Base-by-base conservation (phyloP, 345 rosid genomes). In the Populus simonii region DNA sequence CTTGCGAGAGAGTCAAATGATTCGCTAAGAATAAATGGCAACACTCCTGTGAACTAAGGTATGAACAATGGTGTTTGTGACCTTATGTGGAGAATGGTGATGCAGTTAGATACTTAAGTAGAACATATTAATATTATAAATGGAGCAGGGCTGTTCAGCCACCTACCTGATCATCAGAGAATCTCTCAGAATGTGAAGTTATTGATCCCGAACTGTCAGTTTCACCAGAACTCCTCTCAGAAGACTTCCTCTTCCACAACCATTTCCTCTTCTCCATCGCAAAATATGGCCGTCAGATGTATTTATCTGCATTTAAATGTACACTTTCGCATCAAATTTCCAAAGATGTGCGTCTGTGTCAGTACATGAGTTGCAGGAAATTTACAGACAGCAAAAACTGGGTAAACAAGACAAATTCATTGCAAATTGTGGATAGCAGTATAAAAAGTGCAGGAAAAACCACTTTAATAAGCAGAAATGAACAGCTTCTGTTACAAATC, bases 191-290 rank as follows among this genome's bases (percentile, higher is more conserved):
- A 53, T 77, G 89, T 7, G 94, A 92, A 78, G 92, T 89, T 47
- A 88, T 77, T 2, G 97, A 91, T 67, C 87, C 96, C 5, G 92
- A 91, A 74, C 93, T 90, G 77, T 89, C 93, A 20, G 87, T 88
- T 82, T 89, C 93, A 72, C 94, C 91, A 3, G 88, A 86, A 87
- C 94, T 91, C 82, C 85, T 90, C 84, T 93, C 96, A 38, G 93
- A 90, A 69, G 92, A 80, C 71, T 82, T 91, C 85, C 84, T 90
- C 90, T 91, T 90, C 87, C 92, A 88, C 76, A 87, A 68, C 96
- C 96, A 91, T 80, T 89, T 89, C 43, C 86, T 79, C 86, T 92
- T 91, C 79, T 94, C 97, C 98, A 94, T 92, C 33, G 69, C 73
- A 59, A 77, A 43, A 31, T 77, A 71, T 65, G 73, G 51, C 7